phyloP scores from a whole-genome alignment of 176 grass and related monocot genomes.

The Leersia perrieri region DNA sequence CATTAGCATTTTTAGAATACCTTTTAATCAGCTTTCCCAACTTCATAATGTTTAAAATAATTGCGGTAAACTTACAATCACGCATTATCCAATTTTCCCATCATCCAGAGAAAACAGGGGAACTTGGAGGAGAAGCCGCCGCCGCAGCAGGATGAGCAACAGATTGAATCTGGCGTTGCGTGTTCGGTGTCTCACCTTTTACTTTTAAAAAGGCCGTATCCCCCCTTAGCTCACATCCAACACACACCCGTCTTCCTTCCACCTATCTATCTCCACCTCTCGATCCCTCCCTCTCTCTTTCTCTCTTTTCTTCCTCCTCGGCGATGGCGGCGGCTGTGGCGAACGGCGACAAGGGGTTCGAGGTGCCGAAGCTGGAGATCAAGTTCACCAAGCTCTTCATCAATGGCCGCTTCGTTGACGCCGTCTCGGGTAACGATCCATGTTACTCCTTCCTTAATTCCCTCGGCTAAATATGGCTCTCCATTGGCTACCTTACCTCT shows the following conservation, averaged over 20 bases:
- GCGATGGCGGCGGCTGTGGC: slow-evolving; percentile 29
- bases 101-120: neutral
- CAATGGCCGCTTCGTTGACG: slow-evolving; percentile 79
- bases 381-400: slow-evolving; percentile 97
- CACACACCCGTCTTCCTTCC: neutral
- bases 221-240: neutral
- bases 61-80: too few relatives aligned
- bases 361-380: slow-evolving; percentile 61
- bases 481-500: neutral
- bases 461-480: too few relatives aligned
- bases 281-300: neutral
- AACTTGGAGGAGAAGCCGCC: neutral
- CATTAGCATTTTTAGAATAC: too few relatives aligned
- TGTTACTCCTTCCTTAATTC: neutral
- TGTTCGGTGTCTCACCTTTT: too few relatives aligned
- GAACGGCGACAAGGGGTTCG: slow-evolving; percentile 34
- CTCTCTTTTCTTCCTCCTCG: neutral
- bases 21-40: too few relatives aligned
- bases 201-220: neutral
- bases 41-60: too few relatives aligned
- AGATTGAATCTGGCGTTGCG: neutral
- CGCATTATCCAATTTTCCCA: too few relatives aligned
- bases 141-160: neutral
- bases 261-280: neutral
- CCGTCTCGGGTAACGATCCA: slow-evolving; percentile 82